Base-by-base conservation (phyloP, 179 eudicot species). In the Camellia oleifera region DNA sequence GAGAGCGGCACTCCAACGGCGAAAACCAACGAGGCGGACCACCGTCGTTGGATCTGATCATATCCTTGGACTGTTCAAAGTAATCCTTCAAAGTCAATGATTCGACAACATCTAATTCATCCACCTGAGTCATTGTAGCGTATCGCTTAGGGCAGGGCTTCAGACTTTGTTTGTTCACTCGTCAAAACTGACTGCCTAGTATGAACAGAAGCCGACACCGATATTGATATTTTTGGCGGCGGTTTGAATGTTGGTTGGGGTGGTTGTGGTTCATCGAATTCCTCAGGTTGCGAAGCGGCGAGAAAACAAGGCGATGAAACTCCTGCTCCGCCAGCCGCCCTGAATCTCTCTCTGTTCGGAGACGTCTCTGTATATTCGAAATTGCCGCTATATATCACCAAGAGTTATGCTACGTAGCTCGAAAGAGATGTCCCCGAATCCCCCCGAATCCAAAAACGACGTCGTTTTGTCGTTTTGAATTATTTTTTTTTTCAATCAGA, bases 11-110 rank as follows among this genome's bases (percentile, higher is more conserved):
- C 78, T 88, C 89, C 63, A 86, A 56, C 56, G 95, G 93, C 62
- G 87, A 82, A 83, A 91, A 91, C 95, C 93, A 91, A 70, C 95
- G 85, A 20, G 93, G 92, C 17, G 91, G 91, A 2, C 89, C 95
- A 10, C 92, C 60, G 66, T 70, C 91, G 40, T 32, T 32, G n/a
- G 85, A 82, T 79, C 83, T 76, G 12, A 81, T 65, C 77, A 78
- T 48, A 75, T 69, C 83, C 72, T 60, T 79, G 11, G 91, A 85
- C 77, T 81, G 84, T 50, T 87, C 84, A 46, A 90, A 90, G 81
- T 83, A 91, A 68, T 90, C 91, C 62, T 69, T 72, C 81, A 85
- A 81, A n/a, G 85, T 84, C 48, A 9, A 13, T 7, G 45, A 20
- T 20, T 56, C 58, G n/a, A 8, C 77, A 17, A 32, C 32, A 32